Base-by-base conservation (phyloP, 1,284 basidiomycete genomes). In the Leucoagaricus sp. region DNA sequence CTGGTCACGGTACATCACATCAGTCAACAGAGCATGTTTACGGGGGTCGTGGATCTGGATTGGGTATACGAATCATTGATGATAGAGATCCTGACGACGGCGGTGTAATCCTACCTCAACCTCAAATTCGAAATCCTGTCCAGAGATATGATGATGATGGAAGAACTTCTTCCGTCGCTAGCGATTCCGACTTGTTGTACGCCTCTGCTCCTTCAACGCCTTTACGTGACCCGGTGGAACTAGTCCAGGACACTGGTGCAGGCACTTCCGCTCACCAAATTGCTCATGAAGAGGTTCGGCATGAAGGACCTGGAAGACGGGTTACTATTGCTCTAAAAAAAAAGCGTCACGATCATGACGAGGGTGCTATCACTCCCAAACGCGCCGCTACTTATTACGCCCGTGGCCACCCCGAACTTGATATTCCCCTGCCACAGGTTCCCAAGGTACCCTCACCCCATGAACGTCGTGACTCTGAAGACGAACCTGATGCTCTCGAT, bases 141-240 rank as follows among this genome's bases (percentile, higher is more conserved):
- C 41, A 19, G 8, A 23, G 54, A 17, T 31, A 50, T 33, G 47
- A 50, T 23, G 54, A 56, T 15, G 47, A 42, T 8, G 40, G 31
- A 19, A 19, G 12, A 9, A 38, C 34, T 3, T 55, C 53, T 23
- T 48, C 46, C 25, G 28, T 19, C 8, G 36, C 41, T 17, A 56
- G 38, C 28, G 54, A 50, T n/a, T 56, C 54, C 12, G 48, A 49
- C 2, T 25, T 50, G 19, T 17, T 56, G 38, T 56, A 56, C 31
- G 54, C 54, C 28, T 56, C 54, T 10, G 54, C 54, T 4, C 48
- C 47, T 5, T 56, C 54, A 12, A 50, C 54, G 7, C 48, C 54
- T 8, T 21, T 45, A n/a, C 54, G 38, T 46, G 21, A 26, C 19
- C 17, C 40, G 6, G 21, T 8, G 6, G 54, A 56, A 36, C 29